These are phyloP conservation scores for Lactifluus echinatus DNA, from an alignment of 768 basidiomycete species.

Conservation along the genomic window DNA sequence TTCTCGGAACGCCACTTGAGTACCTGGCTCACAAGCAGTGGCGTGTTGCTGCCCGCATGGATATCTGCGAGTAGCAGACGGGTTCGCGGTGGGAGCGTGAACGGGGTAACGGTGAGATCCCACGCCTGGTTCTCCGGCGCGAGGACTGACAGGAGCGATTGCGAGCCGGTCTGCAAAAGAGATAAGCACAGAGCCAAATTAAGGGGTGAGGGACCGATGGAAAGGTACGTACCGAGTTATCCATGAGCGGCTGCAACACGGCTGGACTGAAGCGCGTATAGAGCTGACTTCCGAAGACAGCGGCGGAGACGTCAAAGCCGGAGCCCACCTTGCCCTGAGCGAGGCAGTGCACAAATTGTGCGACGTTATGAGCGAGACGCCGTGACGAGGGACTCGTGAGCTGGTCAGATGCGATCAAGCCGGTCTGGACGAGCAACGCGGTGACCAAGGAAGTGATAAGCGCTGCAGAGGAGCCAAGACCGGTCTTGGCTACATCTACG, in stretches of 20 bases:
- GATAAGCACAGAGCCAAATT: background rate
- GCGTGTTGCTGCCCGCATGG: constrained; percentile 92
- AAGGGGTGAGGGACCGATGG: background rate
- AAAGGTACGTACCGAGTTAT: constrained; percentile 35
- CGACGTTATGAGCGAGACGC: constrained; percentile 77
- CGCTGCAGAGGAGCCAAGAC: constrained; percentile 93
- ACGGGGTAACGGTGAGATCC: constrained; percentile 61
- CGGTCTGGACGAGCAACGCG: constrained; percentile 70
- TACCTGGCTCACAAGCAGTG: constrained; percentile 86
- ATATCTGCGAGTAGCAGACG: constrained; percentile 91
- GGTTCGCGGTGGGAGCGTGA: constrained; percentile 76
- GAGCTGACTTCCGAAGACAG: constrained; percentile 89
- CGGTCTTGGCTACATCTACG: constrained; percentile 91
- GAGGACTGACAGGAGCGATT: constrained; percentile 41
- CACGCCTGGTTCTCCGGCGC: constrained; percentile 60
- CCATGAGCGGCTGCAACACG: constrained; percentile 60
- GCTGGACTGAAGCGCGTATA: constrained; percentile 81
- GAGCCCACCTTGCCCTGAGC: constrained; percentile 98
- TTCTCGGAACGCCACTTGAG: constrained; percentile 78
- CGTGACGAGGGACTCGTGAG: constrained; percentile 36
- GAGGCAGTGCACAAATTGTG: constrained; percentile 91
- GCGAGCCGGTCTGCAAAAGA: constrained; percentile 19
- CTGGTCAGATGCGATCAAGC: constrained; percentile 45
- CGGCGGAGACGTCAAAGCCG: constrained; percentile 93
- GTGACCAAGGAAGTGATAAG: constrained; percentile 93